Evolutionary conservation across 2,329 filamentous ascomycete species (phyloP), one percentile per base, ranked within the genome.

Genomic region (Lojkania enalia): DNA sequence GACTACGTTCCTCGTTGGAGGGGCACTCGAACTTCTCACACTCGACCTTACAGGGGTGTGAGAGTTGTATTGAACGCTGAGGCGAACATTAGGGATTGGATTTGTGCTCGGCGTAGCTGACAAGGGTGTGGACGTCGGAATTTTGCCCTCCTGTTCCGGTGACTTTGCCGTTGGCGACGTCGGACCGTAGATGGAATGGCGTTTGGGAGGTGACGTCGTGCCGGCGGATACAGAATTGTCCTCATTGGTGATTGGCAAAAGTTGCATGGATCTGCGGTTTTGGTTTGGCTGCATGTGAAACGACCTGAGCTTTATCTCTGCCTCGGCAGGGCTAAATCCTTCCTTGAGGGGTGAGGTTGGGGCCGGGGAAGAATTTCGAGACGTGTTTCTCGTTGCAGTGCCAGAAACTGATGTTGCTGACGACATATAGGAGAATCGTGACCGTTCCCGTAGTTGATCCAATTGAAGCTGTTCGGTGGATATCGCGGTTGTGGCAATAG

Each of bases 341-440:
- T 70, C 63, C 44, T 57, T 58, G 4, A 61, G 51, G 16, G 67
- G 68, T 23, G 67, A 68, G 27, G 58, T 57, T 36, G 66, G 65
- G 7, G 57, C 58, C 39, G 69, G 66, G 4, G 68, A 72, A 23
- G 67, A 58, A 31, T 58, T 61, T 38, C 64, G 60, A 27, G 69
- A 71, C 5, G 67, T 69, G 18, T 63, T 61, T 7, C 55, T 52
- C 9, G 66, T 69, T 14, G 57, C 58, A 4, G 60, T 47, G 14
- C 62, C 63, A 3, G 69, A 69, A 2, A 54, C 58, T 5, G 66
- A 61, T 2, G 70, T 71, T 13, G 61, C 54, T 6, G 55, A 62
- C 5, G 71, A 72, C 44, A 71, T 58, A 50, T 66, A 64, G 1
- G 70, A 73, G 29, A 57, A 55, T 20, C 70, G 56, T 12, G 66